These are phyloP conservation scores for Hypoxylon sp. DNA, from an alignment of 2,329 filamentous ascomycete species.

Conservation along the genomic window DNA sequence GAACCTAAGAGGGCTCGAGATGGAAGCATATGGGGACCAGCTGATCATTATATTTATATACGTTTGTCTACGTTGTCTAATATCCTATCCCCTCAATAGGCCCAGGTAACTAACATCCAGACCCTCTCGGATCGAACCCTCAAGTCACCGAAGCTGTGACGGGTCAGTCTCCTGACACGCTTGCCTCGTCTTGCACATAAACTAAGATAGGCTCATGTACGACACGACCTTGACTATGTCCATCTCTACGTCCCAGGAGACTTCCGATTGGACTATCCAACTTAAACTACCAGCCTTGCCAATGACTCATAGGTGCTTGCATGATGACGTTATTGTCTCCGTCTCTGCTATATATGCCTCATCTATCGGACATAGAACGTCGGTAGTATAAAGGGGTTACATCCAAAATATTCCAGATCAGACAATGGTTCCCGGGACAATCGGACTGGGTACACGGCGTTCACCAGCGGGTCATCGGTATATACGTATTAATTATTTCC, in stretches of 20 bases:
- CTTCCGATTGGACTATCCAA: no score
- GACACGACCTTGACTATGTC: no score
- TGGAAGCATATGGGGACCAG: neutral
- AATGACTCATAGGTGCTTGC: neutral
- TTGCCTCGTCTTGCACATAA: neutral
- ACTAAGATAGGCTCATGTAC: neutral
- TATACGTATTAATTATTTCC: neutral
- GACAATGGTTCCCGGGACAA: neutral
- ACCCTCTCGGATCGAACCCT: no score
- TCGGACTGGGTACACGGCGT: neutral
- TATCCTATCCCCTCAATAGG: no score
- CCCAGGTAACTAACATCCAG: no score
- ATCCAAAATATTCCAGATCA: neutral
- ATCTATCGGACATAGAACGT: neutral
- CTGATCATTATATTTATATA: neutral
- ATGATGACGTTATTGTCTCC: neutral
- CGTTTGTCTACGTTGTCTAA: no score
- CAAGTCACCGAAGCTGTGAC: no score
- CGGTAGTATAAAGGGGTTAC: neutral
- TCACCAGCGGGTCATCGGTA: neutral
- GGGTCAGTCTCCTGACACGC: no score
- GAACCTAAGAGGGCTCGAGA: neutral
- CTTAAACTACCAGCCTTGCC: no score
- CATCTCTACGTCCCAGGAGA: no score
- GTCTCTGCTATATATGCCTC: neutral